phyloP scores from a whole-genome alignment of 148 eudicot species.

The Rhododendron henanense region DNA sequence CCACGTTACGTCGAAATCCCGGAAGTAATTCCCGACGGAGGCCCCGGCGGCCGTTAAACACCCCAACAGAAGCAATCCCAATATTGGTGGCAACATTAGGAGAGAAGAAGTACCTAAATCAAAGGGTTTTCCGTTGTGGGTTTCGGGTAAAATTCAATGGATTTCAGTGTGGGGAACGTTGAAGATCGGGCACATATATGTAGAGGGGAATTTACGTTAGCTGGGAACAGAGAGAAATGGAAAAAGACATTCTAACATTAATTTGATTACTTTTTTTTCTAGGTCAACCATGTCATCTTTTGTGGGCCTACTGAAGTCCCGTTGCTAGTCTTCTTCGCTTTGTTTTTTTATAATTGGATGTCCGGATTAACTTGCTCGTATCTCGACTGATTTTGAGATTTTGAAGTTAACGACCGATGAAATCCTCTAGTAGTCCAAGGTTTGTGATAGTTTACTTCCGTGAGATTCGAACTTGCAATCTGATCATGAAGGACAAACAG shows the following conservation, averaged over 20 bases:
- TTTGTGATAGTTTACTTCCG: too few relatives aligned
- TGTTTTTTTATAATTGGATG: too few relatives aligned
- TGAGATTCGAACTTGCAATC: too few relatives aligned
- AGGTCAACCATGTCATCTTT: background rate
- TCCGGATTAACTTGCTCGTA: fast-evolving
- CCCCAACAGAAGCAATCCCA: background rate
- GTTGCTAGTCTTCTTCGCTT: background rate
- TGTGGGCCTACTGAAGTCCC: too few relatives aligned
- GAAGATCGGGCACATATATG: background rate
- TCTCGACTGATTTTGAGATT: background rate
- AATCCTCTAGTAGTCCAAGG: background rate
- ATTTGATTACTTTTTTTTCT: too few relatives aligned
- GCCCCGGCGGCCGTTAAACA: background rate
- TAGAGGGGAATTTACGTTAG: background rate
- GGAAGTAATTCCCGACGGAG: background rate
- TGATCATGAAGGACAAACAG: too few relatives aligned
- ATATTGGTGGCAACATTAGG: background rate
- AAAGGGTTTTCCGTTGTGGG: background rate
- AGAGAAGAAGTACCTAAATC: background rate
- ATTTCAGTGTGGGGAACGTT: background rate
- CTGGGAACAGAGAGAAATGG: background rate
- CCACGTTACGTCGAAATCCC: conserved; percentile 22
- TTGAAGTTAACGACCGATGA: too few relatives aligned
- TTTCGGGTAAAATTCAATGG: background rate
- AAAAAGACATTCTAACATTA: background rate